Percentiles rank a stretch among this genome's conserved stretches.
These are phyloP conservation scores for Cyberlindnera nakhonratchasimensis DNA, from an alignment of 805 yeast species.

Conservation along the genomic window DNA sequence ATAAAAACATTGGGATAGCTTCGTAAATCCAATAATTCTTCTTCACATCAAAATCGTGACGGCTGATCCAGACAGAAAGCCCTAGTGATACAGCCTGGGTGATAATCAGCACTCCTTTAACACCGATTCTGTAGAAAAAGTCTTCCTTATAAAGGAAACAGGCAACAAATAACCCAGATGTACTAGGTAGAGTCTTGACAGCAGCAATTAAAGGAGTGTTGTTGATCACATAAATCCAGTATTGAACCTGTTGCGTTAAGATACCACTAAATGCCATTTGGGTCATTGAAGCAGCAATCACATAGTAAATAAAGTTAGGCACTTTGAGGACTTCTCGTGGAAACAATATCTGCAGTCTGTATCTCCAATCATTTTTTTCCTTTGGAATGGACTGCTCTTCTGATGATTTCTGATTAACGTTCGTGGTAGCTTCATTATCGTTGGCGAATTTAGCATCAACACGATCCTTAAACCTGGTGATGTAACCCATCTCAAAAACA, in stretches of 20 bases:
- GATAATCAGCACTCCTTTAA: slow-evolving; percentile 14
- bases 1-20: background rate
- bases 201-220: slow-evolving; percentile 34
- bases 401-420: background rate
- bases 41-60: background rate
- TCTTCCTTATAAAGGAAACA: slow-evolving; percentile 26
- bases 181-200: slow-evolving; percentile 33
- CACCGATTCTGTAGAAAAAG: slow-evolving; percentile 8
- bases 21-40: background rate
- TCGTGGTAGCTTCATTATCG: no score
- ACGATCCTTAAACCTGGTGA: background rate
- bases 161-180: slow-evolving; percentile 31
- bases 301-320: slow-evolving; percentile 27
- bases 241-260: background rate
- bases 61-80: slow-evolving; percentile 4
- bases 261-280: background rate
- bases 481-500: background rate
- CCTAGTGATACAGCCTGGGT: slow-evolving; percentile 17
- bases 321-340: slow-evolving; percentile 29
- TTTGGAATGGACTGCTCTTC: slow-evolving; percentile 33
- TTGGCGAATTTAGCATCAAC: no score
- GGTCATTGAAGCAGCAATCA: slow-evolving; percentile 5
- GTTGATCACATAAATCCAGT: slow-evolving; percentile 22
- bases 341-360: slow-evolving; percentile 26
- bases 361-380: slow-evolving; percentile 9